Conservation (phyloP, 78 protist genomes). For the Tieghemostelium lacteum region DNA sequence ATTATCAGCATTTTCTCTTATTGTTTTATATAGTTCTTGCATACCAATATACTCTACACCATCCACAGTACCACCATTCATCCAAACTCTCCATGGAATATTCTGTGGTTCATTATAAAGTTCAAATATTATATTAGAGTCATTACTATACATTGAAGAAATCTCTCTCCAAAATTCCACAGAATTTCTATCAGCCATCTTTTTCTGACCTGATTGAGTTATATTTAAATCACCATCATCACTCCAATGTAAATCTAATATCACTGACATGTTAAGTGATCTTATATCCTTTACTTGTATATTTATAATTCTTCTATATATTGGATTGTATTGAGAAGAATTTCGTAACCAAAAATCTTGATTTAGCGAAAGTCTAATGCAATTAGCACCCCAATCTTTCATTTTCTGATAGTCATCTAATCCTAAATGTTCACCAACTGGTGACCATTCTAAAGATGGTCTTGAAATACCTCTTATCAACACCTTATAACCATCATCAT, state of each 20-base stretch:
- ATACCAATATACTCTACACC: slow-evolving; percentile 14
- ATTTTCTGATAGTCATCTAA: slow-evolving; percentile 2
- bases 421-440: background rate
- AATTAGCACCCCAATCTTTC: slow-evolving; percentile 44
- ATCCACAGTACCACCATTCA: background rate
- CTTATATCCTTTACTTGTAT: slow-evolving; percentile 7
- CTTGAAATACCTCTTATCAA: slow-evolving; percentile 28
- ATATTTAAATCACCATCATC: slow-evolving; percentile 25
- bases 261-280: slow-evolving; percentile 17
- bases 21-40: slow-evolving; percentile 21
- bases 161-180: slow-evolving; percentile 34
- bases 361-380: slow-evolving; percentile 13
- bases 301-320: background rate
- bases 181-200: slow-evolving; percentile 39
- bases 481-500: background rate
- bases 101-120: slow-evolving; percentile 36
- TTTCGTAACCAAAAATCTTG: slow-evolving; percentile 42
- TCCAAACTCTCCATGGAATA: slow-evolving; percentile 3
- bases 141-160: slow-evolving; percentile 4
- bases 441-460: slow-evolving; percentile 39
- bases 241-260: slow-evolving; percentile 36
- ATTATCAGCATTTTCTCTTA: slow-evolving; percentile 7
- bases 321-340: background rate
- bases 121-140: slow-evolving; percentile 16
- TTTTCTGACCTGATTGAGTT: background rate